Base-by-base conservation (phyloP, 495 filamentous ascomycete species). In the Aspergillus leporis region DNA sequence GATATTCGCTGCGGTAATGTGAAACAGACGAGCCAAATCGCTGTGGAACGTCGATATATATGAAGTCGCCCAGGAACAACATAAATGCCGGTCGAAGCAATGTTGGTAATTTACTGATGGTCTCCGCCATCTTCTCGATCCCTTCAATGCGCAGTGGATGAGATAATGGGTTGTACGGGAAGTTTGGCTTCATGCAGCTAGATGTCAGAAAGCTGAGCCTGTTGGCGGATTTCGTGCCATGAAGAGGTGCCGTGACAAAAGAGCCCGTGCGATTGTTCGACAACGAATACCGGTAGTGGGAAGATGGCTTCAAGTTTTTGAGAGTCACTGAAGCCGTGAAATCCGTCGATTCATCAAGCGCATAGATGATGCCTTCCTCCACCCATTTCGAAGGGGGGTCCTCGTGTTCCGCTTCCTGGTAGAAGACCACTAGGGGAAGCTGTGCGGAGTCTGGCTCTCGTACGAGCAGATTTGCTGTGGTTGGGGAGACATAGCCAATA, bases 31-130 rank as follows among this genome's bases (percentile, higher is more conserved):
- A 85, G 13, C 91, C 92, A 62, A 91, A 88, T 36, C 87, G 85
- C 30, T 83, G 79, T 0, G 94, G 94, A 0, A 97, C 91, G 58
- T 98, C 94, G 60, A 95, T 87, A 69, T 98, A 98, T 69, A 98
- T 96, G 70, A 97, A 98, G 68, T 98, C 94, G n/a, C 93, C 94
- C 0, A 98, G 85, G 79, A 98, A 98, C 23, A 98, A 82, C 93
- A 98, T 97, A 63, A 98, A 98, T 0, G 91, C 82, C 14, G 78
- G 77, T 18, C 70, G 72, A 23, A 84, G 76, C 5, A 93, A 74
- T 5, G 73, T 67, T 2, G 87, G 86, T 5, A 94, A 70, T 49
- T 84, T 82, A 19, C 85, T 83, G 14, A 90, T 70, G 32, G 71
- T 71, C 6, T 73, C 51, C 0, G 75, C 74, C 66, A 93, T 78